These are phyloP conservation scores for Alternaria dauci DNA, from an alignment of 2,329 filamentous ascomycete genomes.

Conservation along the genomic window DNA sequence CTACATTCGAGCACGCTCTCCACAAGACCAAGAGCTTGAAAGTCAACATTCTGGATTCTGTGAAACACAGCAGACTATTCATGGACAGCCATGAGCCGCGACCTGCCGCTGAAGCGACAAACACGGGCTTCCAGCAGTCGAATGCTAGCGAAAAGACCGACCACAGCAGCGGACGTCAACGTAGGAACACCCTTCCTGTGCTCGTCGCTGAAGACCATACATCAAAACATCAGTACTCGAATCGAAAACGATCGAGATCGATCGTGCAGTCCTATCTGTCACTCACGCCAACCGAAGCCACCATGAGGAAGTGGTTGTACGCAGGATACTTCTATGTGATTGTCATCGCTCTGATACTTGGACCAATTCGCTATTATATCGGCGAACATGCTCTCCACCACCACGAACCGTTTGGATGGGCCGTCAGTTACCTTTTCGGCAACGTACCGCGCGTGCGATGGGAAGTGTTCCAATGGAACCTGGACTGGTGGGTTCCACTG, in stretches of 20 bases:
- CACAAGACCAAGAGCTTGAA: constrained; percentile 42
- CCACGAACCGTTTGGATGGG: constrained; percentile 90
- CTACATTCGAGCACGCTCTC: constrained; percentile 25
- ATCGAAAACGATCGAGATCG: constrained; percentile 43
- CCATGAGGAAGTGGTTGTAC: constrained; percentile 81
- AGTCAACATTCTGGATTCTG: constrained; percentile 35
- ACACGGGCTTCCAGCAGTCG: constrained; percentile 22
- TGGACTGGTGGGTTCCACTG: constrained; percentile 79
- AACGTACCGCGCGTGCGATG: constrained; percentile 76
- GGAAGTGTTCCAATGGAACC: constrained; percentile 71
- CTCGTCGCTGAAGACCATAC: constrained; percentile 33
- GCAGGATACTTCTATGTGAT: constrained; percentile 78
- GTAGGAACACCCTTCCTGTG: constrained; percentile 49
- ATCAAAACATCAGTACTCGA: constrained; percentile 29
- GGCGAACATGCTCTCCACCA: constrained; percentile 70
- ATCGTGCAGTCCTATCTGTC: constrained; percentile 73
- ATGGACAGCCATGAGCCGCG: constrained; percentile 32
- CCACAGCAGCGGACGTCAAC: constrained; percentile 23
- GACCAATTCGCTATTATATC: constrained; percentile 76
- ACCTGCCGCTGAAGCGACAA: constrained; percentile 43
- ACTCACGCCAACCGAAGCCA: constrained; percentile 80
- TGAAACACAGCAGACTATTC: constrained; percentile 22
- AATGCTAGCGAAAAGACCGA: constrained; percentile 6
- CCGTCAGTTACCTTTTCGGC: constrained; percentile 86
- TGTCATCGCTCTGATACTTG: constrained; percentile 71